Base-by-base conservation (phyloP, 2,329 filamentous ascomycete species). In the Chalara sp. region DNA sequence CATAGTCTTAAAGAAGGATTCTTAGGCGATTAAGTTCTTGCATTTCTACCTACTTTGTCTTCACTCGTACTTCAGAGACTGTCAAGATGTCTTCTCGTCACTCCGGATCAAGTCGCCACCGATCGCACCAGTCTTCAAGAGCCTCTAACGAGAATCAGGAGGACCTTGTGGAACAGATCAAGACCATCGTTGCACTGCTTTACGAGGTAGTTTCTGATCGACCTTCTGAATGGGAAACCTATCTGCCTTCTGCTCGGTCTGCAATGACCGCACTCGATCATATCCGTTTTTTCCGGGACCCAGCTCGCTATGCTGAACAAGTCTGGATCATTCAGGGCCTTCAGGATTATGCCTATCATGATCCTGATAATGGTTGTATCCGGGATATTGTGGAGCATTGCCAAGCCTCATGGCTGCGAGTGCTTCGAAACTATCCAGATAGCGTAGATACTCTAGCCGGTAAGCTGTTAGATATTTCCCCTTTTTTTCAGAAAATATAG, bases 371-470 rank as follows among this genome's bases (percentile, higher is more conserved):
- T 44, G 73, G 72, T 30, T 65, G 64, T 31, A 65, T 76, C 10
- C 55, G 55, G 39, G 75, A 76, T 56, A 65, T 79, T 48, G 68
- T 71, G 6, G 66, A 72, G 10, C 79, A 74, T 72, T 76, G 75
- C 54, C 65, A 76, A 50, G 63, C 67, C 42, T 68, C 75, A 48
- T 74, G 72, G 67, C 63, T 78, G 31, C 61, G 64, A 32, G 59
- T 79, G 8, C 63, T 75, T 6, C 66, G 72, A 49, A 62, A 68
- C 32, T 69, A 75, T 47, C 67, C 73, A 8, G 64, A 71, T 2
- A 70, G 74, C 54, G 63, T 71, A 12, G 66, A 68, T 1, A 65
- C 70, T 3, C 64, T 76, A 39, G 64, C 62, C 58, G 68, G 73
- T 75, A 61, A 57, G 67, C 42, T 21, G 21, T 21, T 21, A 6